A percentile compares a stretch with the other conserved stretches of the same genome.
phyloP scores from a whole-genome alignment of 306 rosid species.

The Oemleria cerasiformis region DNA sequence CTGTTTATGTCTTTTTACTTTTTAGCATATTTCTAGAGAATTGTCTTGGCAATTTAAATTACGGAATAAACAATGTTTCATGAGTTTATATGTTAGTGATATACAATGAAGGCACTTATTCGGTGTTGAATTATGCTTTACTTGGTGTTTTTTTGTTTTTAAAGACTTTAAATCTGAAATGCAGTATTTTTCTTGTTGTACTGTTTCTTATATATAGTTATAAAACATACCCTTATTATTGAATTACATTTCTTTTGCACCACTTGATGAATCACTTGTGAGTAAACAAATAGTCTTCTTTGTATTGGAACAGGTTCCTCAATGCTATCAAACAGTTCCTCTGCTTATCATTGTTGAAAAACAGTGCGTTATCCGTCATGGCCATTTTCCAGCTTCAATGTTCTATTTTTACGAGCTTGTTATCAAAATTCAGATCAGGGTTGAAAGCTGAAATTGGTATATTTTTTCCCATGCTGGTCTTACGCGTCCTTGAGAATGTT shows the following conservation, averaged over 20 bases:
- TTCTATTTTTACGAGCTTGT: conserved; percentile 75
- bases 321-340: conserved; percentile 86
- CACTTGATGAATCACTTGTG: conserved; percentile 19
- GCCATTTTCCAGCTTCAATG: conserved; percentile 98
- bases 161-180: neutral
- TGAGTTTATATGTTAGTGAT: neutral
- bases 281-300: conserved; percentile 29
- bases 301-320: conserved; percentile 70
- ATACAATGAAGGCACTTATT: neutral
- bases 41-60: neutral
- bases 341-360: conserved; percentile 89
- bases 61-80: conserved; percentile 1
- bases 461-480: conserved; percentile 95
- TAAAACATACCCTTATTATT: neutral
- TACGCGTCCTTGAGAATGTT: conserved; percentile 96
- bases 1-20: neutral
- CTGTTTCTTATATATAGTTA: neutral
- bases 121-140: conserved; percentile 1
- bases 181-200: neutral
- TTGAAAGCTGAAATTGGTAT: conserved; percentile 95
- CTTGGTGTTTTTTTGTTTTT: neutral
- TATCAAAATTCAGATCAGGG: conserved; percentile 84
- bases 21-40: neutral
- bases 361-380: conserved; percentile 94
- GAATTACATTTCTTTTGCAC: conserved; percentile 2